These are phyloP conservation scores for Murraya koenigii DNA, from an alignment of 345 rosid genomes.

Conservation along the genomic window DNA sequence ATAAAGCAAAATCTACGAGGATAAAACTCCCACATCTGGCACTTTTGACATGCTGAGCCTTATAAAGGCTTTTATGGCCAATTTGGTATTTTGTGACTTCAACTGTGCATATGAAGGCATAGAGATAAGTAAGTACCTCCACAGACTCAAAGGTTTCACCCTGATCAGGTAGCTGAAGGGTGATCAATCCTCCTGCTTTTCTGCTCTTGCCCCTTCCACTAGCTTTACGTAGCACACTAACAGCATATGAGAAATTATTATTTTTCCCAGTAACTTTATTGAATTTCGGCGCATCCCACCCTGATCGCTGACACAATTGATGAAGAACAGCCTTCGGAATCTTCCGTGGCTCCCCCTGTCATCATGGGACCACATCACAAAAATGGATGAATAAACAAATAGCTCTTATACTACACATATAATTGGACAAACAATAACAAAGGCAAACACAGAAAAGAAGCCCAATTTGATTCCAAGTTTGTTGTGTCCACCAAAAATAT, in stretches of 20 bases:
- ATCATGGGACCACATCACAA: constrained; percentile 3
- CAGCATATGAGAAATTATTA: constrained; percentile 50
- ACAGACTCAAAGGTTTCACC: constrained; percentile 54
- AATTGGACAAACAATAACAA: not conserved
- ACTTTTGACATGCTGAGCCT: not conserved
- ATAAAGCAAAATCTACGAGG: not conserved
- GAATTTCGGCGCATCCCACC: constrained; percentile 96
- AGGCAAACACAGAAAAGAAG: not conserved
- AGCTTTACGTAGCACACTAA: constrained; percentile 84
- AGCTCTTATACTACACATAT: not conserved
- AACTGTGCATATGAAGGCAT: not conserved
- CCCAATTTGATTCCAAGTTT: not conserved
- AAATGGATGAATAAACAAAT: not conserved
- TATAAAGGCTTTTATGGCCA: not conserved
- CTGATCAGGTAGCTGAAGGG: constrained; percentile 73
- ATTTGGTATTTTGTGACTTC: not conserved
- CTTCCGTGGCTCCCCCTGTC: constrained; percentile 73
- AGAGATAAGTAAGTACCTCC: constrained; percentile 50
- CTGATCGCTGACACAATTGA: constrained; percentile 84
- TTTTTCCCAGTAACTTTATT: constrained; percentile 53
- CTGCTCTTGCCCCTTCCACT: constrained; percentile 87
- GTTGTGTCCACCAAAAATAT: not conserved
- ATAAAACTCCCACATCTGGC: not conserved
- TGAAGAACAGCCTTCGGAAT: constrained; percentile 88
- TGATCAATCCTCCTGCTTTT: constrained; percentile 83